These are phyloP conservation scores for Nadsonia fulvescens DNA, from an alignment of 805 yeast genomes.

Conservation along the genomic window DNA sequence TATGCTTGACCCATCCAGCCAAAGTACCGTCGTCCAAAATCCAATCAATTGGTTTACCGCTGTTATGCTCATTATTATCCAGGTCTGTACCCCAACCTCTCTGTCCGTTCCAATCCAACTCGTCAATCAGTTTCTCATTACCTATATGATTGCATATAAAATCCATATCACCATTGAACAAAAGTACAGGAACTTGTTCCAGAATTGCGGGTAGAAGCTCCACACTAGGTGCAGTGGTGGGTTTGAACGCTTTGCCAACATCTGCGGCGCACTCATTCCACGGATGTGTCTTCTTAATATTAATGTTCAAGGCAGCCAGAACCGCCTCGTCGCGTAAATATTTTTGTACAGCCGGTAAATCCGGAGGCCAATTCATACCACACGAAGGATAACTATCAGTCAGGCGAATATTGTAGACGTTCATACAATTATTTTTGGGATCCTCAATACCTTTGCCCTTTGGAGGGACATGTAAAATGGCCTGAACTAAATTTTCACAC, in stretches of 20 bases:
- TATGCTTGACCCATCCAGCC: conserved; percentile 32
- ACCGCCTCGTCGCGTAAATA: conserved; percentile 33
- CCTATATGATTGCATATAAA: conserved; percentile 75
- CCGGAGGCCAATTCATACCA: conserved; percentile 85
- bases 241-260: conserved; percentile 37
- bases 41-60: no score
- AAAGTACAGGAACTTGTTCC: conserved; percentile 36
- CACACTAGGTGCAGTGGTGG: conserved; percentile 42
- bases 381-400: conserved; percentile 67
- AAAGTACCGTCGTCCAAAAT: conserved; percentile 24
- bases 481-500: conserved; percentile 27
- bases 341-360: conserved; percentile 28
- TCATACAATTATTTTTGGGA: conserved; percentile 36
- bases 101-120: conserved; percentile 46
- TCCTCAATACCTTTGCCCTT: conserved; percentile 8
- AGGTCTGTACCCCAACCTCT: conserved; percentile 16
- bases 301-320: conserved; percentile 31
- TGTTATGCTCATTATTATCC: conserved; percentile 12
- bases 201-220: conserved; percentile 50
- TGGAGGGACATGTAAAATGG: conserved; percentile 17
- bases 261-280: conserved; percentile 70
- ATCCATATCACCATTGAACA: conserved; percentile 81
- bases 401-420: conserved; percentile 66
- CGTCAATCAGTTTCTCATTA: conserved; percentile 43
- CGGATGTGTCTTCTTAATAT: conserved; percentile 17